Evolutionary conservation across 164 flowering plant species (phyloP).

Genomic region (Stephania cephalantha): DNA sequence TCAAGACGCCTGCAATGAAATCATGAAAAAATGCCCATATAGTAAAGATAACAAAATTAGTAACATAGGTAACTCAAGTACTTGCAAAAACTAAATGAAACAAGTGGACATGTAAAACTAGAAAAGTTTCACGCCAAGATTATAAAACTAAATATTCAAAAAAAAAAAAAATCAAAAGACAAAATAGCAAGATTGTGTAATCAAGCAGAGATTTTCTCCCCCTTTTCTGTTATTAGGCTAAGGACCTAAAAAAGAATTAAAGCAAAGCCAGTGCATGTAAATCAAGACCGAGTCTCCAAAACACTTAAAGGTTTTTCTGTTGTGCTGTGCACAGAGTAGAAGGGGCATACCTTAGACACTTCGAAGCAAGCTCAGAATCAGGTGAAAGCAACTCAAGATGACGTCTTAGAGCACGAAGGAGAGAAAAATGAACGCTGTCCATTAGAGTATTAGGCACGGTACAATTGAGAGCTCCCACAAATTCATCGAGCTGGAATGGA

Average conservation of each 20-base stretch:
- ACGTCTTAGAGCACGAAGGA: conserved; percentile 57
- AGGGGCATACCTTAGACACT: conserved; percentile 69
- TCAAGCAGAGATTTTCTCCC: not conserved
- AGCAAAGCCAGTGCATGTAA: not conserved
- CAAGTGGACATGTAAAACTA: not conserved
- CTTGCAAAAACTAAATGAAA: not conserved
- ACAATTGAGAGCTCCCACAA: conserved; percentile 79
- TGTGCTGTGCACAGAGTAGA: not conserved
- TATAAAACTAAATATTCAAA: too few relatives aligned
- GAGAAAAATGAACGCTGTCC: conserved; percentile 74
- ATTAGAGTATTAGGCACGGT: conserved; percentile 51
- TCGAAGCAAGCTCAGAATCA: conserved; percentile 56
- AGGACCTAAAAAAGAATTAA: not conserved
- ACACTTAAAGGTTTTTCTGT: not conserved
- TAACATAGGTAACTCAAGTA: not conserved
- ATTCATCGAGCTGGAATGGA: conserved; percentile 84
- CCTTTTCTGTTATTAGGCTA: not conserved
- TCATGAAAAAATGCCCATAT: not conserved
- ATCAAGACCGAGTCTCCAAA: not conserved
- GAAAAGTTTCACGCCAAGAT: not conserved
- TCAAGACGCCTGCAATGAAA: conserved; percentile 57
- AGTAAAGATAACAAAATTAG: not conserved
- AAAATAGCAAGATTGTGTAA: not conserved
- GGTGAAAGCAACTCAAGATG: conserved; percentile 55
- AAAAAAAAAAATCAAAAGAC: not conserved